Evolutionary conservation across 228 moss, liverwort and hornwort species (phyloP).

Genomic region (Sphagnum fallax): DNA sequence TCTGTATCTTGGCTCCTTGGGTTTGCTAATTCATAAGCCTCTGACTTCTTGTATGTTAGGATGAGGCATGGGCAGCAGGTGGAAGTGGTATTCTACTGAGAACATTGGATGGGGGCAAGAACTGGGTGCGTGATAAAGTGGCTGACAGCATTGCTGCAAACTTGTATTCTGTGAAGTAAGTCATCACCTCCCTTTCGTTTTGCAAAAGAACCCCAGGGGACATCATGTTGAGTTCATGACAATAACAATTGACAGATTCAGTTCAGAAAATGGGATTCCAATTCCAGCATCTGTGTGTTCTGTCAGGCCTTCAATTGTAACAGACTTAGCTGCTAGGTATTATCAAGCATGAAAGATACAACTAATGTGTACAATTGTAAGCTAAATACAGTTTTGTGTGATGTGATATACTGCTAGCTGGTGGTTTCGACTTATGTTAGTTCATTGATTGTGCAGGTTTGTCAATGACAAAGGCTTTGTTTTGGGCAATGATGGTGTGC

Average conservation of each 20-base stretch:
- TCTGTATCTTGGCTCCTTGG: too few relatives aligned
- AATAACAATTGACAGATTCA: too few relatives aligned
- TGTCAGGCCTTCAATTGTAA: too few relatives aligned
- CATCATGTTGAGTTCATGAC: too few relatives aligned
- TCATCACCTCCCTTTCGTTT: not conserved
- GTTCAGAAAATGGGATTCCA: too few relatives aligned
- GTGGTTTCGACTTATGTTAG: not conserved
- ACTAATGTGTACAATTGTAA: too few relatives aligned
- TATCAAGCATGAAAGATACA: too few relatives aligned
- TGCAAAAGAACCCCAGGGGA: not conserved
- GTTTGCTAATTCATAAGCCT: too few relatives aligned
- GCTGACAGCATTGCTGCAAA: conserved; percentile 97
- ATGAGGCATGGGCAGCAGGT: conserved; percentile 98
- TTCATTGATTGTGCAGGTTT: conserved; percentile 39
- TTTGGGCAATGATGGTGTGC: conserved; percentile 89
- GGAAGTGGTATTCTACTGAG: conserved; percentile 94
- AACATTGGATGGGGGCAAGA: conserved; percentile 87
- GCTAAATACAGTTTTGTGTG: not conserved
- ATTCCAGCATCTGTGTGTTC: too few relatives aligned
- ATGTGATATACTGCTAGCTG: not conserved
- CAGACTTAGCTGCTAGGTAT: too few relatives aligned
- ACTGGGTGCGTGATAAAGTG: conserved; percentile 90
- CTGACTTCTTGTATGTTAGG: conserved; percentile 9
- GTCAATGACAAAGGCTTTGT: conserved; percentile 91
- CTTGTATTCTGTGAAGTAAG: conserved; percentile 91